These are phyloP conservation scores for Gilbertella persicaria DNA, from an alignment of 371 early-diverging fungal genomes.

Conservation along the genomic window DNA sequence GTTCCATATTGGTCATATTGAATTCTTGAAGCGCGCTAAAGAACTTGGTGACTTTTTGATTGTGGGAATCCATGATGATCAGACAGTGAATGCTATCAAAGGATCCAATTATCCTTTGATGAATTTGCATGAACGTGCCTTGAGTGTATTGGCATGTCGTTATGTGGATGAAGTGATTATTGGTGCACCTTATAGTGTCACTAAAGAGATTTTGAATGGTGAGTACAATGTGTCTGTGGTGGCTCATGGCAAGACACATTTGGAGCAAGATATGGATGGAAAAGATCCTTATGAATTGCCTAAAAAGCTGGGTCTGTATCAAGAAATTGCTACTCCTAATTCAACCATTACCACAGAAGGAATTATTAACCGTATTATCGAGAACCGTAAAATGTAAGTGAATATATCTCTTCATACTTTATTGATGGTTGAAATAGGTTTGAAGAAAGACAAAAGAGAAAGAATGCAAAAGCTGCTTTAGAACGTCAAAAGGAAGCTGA, in stretches of 20 bases:
- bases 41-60: constrained; percentile 87
- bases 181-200: constrained; percentile 86
- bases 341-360: constrained; percentile 79
- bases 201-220: constrained; percentile 75
- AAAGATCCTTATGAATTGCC: constrained; percentile 85
- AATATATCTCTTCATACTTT: constrained; percentile 7
- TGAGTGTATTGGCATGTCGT: constrained; percentile 87
- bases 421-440: constrained; percentile 27
- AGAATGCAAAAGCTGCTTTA: constrained; percentile 66
- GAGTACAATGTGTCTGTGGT: constrained; percentile 84
- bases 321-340: constrained; percentile 73
- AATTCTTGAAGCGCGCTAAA: constrained; percentile 88
- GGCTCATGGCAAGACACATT: constrained; percentile 71
- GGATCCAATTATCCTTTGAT: constrained; percentile 90
- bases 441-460: constrained; percentile 77
- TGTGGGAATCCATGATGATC: constrained; percentile 94
- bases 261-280: constrained; percentile 69
- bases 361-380: constrained; percentile 88
- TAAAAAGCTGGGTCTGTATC: constrained; percentile 73
- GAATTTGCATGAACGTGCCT: constrained; percentile 92
- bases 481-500: constrained; percentile 68
- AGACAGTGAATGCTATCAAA: constrained; percentile 84
- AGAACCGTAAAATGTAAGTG: constrained; percentile 76
- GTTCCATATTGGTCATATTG: constrained; percentile 96
- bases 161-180: constrained; percentile 92